Evolutionary conservation across 306 rosid species (phyloP).

Genomic region (Glycine soja): DNA sequence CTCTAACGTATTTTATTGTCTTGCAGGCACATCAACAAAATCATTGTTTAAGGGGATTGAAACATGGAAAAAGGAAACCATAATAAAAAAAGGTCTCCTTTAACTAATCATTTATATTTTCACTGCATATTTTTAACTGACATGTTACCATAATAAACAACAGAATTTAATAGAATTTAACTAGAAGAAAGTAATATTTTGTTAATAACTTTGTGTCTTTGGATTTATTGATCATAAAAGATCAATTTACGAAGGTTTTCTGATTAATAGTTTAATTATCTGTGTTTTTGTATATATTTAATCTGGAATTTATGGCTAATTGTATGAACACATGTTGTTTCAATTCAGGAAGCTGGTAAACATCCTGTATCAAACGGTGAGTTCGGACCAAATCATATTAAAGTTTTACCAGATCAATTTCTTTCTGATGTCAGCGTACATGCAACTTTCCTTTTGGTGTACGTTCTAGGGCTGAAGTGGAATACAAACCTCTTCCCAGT

Average conservation of each 20-base stretch:
- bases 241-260: conserved; percentile 9
- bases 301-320: conserved; percentile 40
- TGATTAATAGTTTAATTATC: not conserved
- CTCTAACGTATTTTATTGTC: conserved; percentile 23
- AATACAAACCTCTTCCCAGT: conserved; percentile 78
- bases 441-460: conserved; percentile 43
- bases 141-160: not conserved
- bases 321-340: conserved; percentile 45
- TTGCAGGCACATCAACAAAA: conserved; percentile 79
- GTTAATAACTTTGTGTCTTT: no score
- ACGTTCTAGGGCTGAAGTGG: conserved; percentile 68
- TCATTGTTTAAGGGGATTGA: conserved; percentile 88
- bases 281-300: not conserved
- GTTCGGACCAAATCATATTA: conserved; percentile 40
- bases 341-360: conserved; percentile 72
- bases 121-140: conserved; percentile 1
- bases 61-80: conserved; percentile 94
- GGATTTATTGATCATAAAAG: not conserved
- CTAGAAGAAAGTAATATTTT: no score
- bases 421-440: conserved; percentile 31
- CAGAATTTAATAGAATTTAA: no score
- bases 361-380: conserved; percentile 64
- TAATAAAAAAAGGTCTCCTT: conserved; percentile 68
- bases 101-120: not conserved
- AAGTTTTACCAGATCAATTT: not conserved